Evolutionary conservation across 2,329 filamentous ascomycete genomes (phyloP).

Genomic region (Ophiobolus disseminans): DNA sequence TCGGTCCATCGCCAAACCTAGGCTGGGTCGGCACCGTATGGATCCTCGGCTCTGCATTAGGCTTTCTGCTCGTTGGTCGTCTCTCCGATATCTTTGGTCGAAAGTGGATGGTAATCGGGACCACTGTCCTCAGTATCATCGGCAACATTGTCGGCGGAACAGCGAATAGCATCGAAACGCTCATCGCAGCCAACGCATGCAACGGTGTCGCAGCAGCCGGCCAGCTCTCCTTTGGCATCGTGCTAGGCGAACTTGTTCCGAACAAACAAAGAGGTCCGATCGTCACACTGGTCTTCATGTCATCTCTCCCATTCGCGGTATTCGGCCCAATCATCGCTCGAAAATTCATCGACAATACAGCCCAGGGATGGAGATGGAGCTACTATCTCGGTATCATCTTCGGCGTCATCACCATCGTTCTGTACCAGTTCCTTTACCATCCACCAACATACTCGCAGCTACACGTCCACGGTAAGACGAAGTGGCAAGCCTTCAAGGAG

Average conservation of each 20-base stretch:
- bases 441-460: slow-evolving; percentile 53
- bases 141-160: slow-evolving; percentile 39
- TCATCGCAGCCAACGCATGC: slow-evolving; percentile 39
- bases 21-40: slow-evolving; percentile 40
- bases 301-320: slow-evolving; percentile 26
- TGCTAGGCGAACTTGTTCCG: slow-evolving; percentile 47
- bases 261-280: slow-evolving; percentile 37
- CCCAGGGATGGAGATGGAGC: slow-evolving; percentile 49
- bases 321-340: slow-evolving; percentile 59
- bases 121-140: slow-evolving; percentile 24
- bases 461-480: slow-evolving; percentile 34
- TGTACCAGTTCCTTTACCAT: slow-evolving; percentile 57
- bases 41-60: slow-evolving; percentile 31
- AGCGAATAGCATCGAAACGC: slow-evolving; percentile 37
- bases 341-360: slow-evolving; percentile 48
- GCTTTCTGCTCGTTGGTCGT: slow-evolving; percentile 31
- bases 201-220: slow-evolving; percentile 38
- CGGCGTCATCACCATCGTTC: slow-evolving; percentile 47
- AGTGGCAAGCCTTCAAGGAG: slow-evolving; percentile 25
- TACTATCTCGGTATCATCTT: slow-evolving; percentile 59
- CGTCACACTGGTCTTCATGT: slow-evolving; percentile 39
- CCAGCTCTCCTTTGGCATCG: slow-evolving; percentile 36
- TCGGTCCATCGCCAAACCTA: slow-evolving; percentile 34
- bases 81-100: slow-evolving; percentile 36
- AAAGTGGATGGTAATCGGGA: slow-evolving; percentile 33